Base-by-base conservation (phyloP, 306 rosid species). In the Astragalus membranaceus region DNA sequence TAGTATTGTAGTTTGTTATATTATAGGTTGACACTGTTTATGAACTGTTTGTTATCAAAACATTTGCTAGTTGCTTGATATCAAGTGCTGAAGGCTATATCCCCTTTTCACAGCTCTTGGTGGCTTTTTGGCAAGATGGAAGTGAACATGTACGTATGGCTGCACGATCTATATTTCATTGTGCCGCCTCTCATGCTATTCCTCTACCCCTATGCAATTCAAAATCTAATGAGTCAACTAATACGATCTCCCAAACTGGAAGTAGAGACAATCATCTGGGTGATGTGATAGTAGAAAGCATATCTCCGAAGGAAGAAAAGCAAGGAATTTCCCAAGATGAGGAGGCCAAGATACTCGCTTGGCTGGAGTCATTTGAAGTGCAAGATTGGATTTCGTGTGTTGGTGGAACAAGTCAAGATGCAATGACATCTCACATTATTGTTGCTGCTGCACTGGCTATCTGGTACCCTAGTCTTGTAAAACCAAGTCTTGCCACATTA, bases 61-160 rank as follows among this genome's bases (percentile, higher is more conserved):
- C 67, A 41, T 42, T 43, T 36, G 14, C 35, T 8, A 57, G 52
- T 61, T 73, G 29, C 49, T 66, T 77, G 72, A 43, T 39, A 67
- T 64, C 63, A 61, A 13, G 33, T 80, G 47, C 75, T 77, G 44
- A 72, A 53, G 47, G 65, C 30, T 55, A 46, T 50, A 46, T 50
- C 48, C 51, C 29, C 72, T 41, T 78, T 83, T 77, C 72, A 51
- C 89, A 94, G 98, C 91, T 94, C 61, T 83, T 94, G 84, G 98
- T 94, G 84, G 88, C 97, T 75, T 94, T 94, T 75, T 94, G 98
- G 98, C 98, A 94, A 94, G 95, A 86, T 76, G 92, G 88, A 85
- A 90, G 95, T 73, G 96, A 88, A 72, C 95, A 90, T 81, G 83
- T 94, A 37, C 90, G 98, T 13, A 90, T 94, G 97, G 98, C 98